Evolutionary conservation across 2,329 filamentous ascomycete genomes (phyloP), one percentile per base, ranked within the genome.

Genomic region (Scleromitrula shiraiana): DNA sequence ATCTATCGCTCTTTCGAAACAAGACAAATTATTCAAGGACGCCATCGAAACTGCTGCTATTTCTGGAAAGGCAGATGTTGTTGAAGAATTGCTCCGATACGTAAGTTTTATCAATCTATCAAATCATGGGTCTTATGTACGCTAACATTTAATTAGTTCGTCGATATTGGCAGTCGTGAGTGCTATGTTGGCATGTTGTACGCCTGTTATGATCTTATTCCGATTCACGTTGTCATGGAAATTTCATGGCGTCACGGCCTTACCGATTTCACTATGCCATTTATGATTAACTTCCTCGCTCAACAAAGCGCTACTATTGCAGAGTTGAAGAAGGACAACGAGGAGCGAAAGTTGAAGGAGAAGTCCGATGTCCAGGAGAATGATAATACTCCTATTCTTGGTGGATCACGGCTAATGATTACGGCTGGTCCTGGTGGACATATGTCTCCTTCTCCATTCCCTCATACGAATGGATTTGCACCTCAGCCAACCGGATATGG

Each of bases 121-220:
- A 36, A 23, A n/a, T 37, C 14, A 33, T 33, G 26, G 46, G 29
- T 58, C 41, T 38, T 22, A 10, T 20, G n/a, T 68, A 75, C 64
- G 71, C 50, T 56, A 43, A 56, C 30, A 17, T 10, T 36, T 48
- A 33, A 40, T 2, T 65, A 97, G 91, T 98, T 98, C 61, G 93
- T 98, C 63, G 93, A 98, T 65, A 96, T 98, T 70, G 93, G 94
- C 61, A 95, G 91, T 75, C 89, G 91, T 54, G 93, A 98, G 68
- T 98, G 93, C 77, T 98, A 95, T 66, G 93, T 96, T n/a, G 94
- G 90, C 64, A 98, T 98, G 90, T 78, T 98, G 41, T 98, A 98
- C 65, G 85, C 94, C 44, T 98, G 93, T 76, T 95, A 98, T 70
- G 93, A 97, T 51, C 84, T 98, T 53, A 90, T 98, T 59, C 88